Evolutionary conservation across 2,329 filamentous ascomycete genomes (phyloP).

Genomic region (Blumeria graminis): DNA sequence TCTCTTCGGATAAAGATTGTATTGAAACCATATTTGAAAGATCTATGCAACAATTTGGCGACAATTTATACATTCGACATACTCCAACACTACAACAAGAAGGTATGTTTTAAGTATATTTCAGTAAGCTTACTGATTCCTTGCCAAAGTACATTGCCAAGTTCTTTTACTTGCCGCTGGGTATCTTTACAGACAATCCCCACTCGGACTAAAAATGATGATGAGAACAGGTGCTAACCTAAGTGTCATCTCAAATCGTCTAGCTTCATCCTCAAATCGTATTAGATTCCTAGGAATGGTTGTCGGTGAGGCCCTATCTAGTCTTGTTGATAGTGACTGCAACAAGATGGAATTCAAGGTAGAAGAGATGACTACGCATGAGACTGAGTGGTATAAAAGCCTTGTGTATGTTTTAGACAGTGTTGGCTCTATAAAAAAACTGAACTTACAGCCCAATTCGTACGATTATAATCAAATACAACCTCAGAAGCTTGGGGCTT

Average conservation of each 20-base stretch:
- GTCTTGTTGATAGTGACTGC: constrained; percentile 34
- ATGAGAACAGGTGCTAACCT: constrained; percentile 52
- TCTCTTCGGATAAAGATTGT: constrained; percentile 26
- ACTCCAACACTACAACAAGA: constrained; percentile 71
- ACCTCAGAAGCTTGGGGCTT: constrained; percentile 9
- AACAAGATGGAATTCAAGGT: constrained; percentile 63
- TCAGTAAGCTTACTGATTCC: constrained; percentile 4
- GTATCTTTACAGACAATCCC: constrained; percentile 42
- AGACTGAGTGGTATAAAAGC: constrained; percentile 51
- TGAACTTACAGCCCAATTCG: constrained; percentile 6
- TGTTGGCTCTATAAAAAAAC: constrained; percentile 23
- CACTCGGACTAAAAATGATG: constrained; percentile 41
- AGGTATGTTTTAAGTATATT: constrained; percentile 24
- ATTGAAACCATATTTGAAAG: constrained; percentile 39
- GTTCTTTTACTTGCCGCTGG: constrained; percentile 54
- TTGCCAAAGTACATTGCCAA: constrained; percentile 44
- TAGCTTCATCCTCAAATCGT: constrained; percentile 49
- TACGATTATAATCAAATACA: constrained; percentile 4
- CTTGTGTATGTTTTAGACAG: constrained; percentile 39
- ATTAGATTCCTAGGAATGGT: constrained; percentile 73
- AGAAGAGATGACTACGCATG: constrained; percentile 48
- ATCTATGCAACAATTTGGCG: constrained; percentile 51
- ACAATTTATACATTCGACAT: constrained; percentile 69
- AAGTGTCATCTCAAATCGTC: constrained; percentile 59
- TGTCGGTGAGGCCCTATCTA: constrained; percentile 48